phyloP scores from a whole-genome alignment of 78 protist genomes.

The Chrysochromulina tobinii region DNA sequence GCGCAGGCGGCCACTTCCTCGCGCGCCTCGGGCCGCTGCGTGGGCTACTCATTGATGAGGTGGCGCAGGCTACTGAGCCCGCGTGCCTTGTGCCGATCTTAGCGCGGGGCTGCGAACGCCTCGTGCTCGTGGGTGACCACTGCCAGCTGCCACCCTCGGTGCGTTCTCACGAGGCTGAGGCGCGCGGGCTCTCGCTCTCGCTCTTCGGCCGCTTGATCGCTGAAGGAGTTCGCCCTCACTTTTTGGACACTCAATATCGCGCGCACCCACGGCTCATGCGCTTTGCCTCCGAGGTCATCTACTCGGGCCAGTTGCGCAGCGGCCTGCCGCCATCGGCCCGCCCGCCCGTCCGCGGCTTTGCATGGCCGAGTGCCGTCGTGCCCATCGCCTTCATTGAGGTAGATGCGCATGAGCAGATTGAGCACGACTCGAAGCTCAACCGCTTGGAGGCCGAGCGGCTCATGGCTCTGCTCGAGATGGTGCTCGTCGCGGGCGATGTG shows the following conservation, averaged over 20 bases:
- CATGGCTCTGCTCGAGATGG: not conserved
- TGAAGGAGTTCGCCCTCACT: not conserved
- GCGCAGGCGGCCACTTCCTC: not conserved
- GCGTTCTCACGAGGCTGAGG: conserved; percentile 63
- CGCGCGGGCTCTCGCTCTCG: conserved; percentile 58
- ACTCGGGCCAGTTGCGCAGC: conserved; percentile 24
- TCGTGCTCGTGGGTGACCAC: conserved; percentile 69
- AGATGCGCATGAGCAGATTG: not conserved
- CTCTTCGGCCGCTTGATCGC: conserved; percentile 68
- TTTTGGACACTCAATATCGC: conserved; percentile 78
- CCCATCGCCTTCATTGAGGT: conserved; percentile 12
- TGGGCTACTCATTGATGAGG: conserved; percentile 57
- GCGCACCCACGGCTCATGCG: conserved; percentile 78
- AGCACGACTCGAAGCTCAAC: not conserved
- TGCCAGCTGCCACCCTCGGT: conserved; percentile 87
- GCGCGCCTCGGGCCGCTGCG: not conserved
- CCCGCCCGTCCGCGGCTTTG: not conserved
- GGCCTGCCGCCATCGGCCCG: not conserved
- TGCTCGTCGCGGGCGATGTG: not conserved
- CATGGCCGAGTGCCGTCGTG: conserved; percentile 17
- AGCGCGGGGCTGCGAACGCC: conserved; percentile 34
- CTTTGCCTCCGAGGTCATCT: conserved; percentile 62
- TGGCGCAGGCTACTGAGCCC: conserved; percentile 77
- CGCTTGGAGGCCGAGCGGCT: not conserved
- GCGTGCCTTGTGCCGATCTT: conserved; percentile 77